Percentiles rank a stretch among this genome's conserved stretches.
Conservation (phyloP, 1,284 basidiomycete genomes). For the Ganoderma boninense region DNA sequence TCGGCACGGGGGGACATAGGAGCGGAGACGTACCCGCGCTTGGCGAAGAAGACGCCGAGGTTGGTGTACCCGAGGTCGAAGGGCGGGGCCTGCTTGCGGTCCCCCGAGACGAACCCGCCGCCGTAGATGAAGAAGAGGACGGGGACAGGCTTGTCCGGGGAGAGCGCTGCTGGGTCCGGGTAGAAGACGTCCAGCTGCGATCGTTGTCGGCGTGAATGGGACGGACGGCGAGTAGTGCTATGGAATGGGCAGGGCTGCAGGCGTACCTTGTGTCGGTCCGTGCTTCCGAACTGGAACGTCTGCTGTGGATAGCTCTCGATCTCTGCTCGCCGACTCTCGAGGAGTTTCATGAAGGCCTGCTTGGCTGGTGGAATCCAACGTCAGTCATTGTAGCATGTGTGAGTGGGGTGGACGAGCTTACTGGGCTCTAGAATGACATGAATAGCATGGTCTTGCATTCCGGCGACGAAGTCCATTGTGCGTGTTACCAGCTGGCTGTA, state of each 20-base stretch:
- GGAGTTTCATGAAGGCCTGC: slow-evolving; percentile 52
- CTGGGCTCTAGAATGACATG: background rate
- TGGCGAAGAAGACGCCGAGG: slow-evolving; percentile 66
- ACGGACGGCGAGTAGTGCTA: too few relatives aligned
- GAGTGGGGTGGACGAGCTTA: background rate
- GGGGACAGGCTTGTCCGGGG: slow-evolving; percentile 47
- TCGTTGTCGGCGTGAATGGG: too few relatives aligned
- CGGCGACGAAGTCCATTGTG: background rate
- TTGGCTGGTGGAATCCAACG: slow-evolving; percentile 29
- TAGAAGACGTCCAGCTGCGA: slow-evolving; percentile 65
- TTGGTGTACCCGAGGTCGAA: slow-evolving; percentile 60
- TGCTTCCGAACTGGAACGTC: slow-evolving; percentile 63
- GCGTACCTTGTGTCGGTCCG: slow-evolving; percentile 61
- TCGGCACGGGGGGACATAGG: background rate
- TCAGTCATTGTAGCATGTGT: background rate
- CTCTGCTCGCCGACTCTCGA: slow-evolving; percentile 49
- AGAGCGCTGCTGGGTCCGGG: slow-evolving; percentile 44
- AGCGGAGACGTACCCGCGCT: slow-evolving; percentile 46
- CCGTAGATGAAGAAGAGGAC: slow-evolving; percentile 72
- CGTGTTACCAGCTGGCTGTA: background rate
- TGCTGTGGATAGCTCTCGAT: slow-evolving; percentile 53
- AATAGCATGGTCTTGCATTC: background rate
- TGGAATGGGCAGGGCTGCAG: background rate
- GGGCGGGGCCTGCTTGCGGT: slow-evolving; percentile 53
- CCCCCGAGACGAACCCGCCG: slow-evolving; percentile 63